Conservation (phyloP, 352 stramenopile species). For the Phytophthora fragariae region DNA sequence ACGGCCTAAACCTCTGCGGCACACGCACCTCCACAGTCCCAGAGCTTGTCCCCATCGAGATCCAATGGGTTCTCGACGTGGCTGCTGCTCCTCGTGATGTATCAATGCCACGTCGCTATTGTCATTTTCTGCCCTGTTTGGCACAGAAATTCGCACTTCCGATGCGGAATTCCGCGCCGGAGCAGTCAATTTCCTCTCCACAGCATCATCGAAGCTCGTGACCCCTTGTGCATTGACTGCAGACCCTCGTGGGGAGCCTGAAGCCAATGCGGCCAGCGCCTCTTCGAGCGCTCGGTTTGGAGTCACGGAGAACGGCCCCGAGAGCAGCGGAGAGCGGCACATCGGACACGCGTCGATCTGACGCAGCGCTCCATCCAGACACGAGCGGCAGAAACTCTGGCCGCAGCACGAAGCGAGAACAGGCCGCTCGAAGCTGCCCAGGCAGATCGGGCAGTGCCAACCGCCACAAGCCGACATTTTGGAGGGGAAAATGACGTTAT, state of each 20-base stretch:
- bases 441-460: slow-evolving; percentile 67
- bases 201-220: slow-evolving; percentile 16
- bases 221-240: not conserved
- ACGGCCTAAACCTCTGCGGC: not conserved
- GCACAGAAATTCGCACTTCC: slow-evolving; percentile 19
- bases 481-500: not conserved
- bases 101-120: slow-evolving; percentile 12
- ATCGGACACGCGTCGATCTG: slow-evolving; percentile 61
- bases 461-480: slow-evolving; percentile 25
- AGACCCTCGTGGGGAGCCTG: slow-evolving; percentile 8
- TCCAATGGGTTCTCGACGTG: slow-evolving; percentile 1
- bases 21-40: slow-evolving; percentile 19
- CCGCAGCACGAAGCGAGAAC: slow-evolving; percentile 70
- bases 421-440: slow-evolving; percentile 51
- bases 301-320: slow-evolving; percentile 49
- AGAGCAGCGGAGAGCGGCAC: slow-evolving; percentile 64
- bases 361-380: slow-evolving; percentile 53
- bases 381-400: slow-evolving; percentile 69
- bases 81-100: slow-evolving; percentile 6
- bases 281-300: slow-evolving; percentile 62
- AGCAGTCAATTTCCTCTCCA: slow-evolving; percentile 21
- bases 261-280: slow-evolving; percentile 36
- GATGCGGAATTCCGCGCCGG: slow-evolving; percentile 4
- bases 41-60: slow-evolving; percentile 19
- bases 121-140: slow-evolving; percentile 5